phyloP scores from a whole-genome alignment of 192 early-diverging fungal genomes.

The Rhizophagus clarus region DNA sequence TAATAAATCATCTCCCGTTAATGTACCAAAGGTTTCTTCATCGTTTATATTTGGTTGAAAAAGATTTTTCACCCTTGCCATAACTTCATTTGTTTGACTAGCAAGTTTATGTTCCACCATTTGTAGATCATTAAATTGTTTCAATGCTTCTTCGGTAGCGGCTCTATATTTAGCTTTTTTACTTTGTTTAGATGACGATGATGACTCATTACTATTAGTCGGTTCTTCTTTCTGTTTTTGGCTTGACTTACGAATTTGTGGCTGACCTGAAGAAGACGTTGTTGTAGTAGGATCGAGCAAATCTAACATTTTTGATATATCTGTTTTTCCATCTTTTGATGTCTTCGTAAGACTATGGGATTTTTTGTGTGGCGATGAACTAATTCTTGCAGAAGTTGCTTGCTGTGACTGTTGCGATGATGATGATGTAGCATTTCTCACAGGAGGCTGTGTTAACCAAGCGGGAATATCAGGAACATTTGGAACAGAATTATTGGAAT shows the following conservation, averaged over 20 bases:
- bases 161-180: slow-evolving; percentile 20
- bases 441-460: slow-evolving; percentile 7
- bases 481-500: neutral
- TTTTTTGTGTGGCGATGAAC: neutral
- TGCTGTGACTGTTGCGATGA: neutral
- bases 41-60: slow-evolving; percentile 14
- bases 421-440: neutral
- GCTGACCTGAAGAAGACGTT: neutral
- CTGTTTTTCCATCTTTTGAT: neutral
- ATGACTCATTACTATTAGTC: neutral
- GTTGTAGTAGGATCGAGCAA: neutral
- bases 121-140: slow-evolving; percentile 26
- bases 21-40: slow-evolving; percentile 13
- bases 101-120: slow-evolving; percentile 14
- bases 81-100: slow-evolving; percentile 15
- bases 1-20: neutral
- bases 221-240: neutral
- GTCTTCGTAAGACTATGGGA: neutral
- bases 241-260: neutral
- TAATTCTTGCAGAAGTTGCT: neutral
- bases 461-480: neutral
- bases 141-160: slow-evolving; percentile 10
- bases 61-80: slow-evolving; percentile 16
- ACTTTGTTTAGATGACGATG: neutral
- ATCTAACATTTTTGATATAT: neutral